Percentiles rank a stretch among this genome's conserved stretches.
phyloP scores from a whole-genome alignment of 306 rosid genomes.

The Biancaea sappan region DNA sequence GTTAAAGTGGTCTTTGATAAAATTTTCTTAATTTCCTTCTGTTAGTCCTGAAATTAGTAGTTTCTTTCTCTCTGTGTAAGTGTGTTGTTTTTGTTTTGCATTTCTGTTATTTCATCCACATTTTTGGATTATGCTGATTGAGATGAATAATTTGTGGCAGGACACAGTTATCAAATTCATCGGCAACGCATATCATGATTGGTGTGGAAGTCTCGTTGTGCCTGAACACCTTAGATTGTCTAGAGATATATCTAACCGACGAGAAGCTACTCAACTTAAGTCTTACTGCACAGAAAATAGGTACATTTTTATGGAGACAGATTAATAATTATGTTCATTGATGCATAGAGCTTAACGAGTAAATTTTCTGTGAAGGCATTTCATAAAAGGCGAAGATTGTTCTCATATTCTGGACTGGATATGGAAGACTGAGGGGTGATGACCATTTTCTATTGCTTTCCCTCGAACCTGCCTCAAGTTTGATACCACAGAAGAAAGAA shows the following conservation, averaged over 20 bases:
- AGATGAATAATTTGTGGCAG: conserved; percentile 47
- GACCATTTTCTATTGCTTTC: conserved; percentile 20
- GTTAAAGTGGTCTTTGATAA: background rate
- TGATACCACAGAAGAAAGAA: conserved; percentile 19
- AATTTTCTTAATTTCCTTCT: background rate
- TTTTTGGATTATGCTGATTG: conserved; percentile 22
- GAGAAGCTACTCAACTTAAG: conserved; percentile 60
- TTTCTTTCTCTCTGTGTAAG: background rate
- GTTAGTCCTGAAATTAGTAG: background rate
- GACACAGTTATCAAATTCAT: conserved; percentile 69
- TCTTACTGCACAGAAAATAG: conserved; percentile 70
- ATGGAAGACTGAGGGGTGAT: conserved; percentile 49
- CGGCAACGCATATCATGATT: conserved; percentile 52
- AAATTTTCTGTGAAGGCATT: conserved; percentile 58
- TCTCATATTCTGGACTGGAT: conserved; percentile 76
- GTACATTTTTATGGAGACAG: conserved; percentile 36
- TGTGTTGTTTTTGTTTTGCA: background rate
- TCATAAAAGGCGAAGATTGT: conserved; percentile 75
- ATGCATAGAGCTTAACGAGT: conserved; percentile 3
- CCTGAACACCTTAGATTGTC: conserved; percentile 66
- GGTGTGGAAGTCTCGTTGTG: conserved; percentile 54
- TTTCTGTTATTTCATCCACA: conserved; percentile 13
- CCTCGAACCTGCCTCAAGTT: conserved; percentile 24
- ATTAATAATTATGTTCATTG: conserved; percentile 8
- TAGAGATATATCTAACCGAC: conserved; percentile 51